Evolutionary conservation across 2,329 filamentous ascomycete species (phyloP).

Genomic region (Fusarium buxicola): DNA sequence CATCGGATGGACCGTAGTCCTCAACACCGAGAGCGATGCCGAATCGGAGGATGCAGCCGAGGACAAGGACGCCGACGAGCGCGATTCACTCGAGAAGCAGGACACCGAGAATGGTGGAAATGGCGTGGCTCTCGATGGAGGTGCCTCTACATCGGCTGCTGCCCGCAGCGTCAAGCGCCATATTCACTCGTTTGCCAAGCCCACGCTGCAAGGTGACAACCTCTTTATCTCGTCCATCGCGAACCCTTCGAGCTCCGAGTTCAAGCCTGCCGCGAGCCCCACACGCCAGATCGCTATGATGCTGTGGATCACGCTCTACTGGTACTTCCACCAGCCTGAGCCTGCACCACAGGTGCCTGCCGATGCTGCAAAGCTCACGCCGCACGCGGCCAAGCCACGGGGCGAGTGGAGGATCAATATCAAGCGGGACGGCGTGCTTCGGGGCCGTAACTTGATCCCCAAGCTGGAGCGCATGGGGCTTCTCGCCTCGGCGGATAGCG

Average conservation of each 20-base stretch:
- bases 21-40: slow-evolving; percentile 70
- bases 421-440: slow-evolving; percentile 87
- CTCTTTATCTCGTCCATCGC: slow-evolving; percentile 94
- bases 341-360: slow-evolving; percentile 74
- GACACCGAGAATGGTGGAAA: slow-evolving; percentile 34
- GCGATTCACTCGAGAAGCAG: slow-evolving; percentile 44
- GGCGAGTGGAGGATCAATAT: slow-evolving; percentile 91
- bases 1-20: slow-evolving; percentile 88
- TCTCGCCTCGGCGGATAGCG: slow-evolving; percentile 79
- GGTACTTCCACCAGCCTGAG: slow-evolving; percentile 93
- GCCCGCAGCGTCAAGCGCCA: slow-evolving; percentile 35
- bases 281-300: slow-evolving; percentile 95
- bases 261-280: slow-evolving; percentile 81
- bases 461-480: slow-evolving; percentile 96
- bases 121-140: slow-evolving; percentile 31
- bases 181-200: slow-evolving; percentile 67
- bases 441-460: slow-evolving; percentile 82
- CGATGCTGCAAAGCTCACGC: slow-evolving; percentile 72
- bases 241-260: slow-evolving; percentile 82
- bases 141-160: neutral
- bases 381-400: slow-evolving; percentile 76
- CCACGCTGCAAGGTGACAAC: slow-evolving; percentile 82
- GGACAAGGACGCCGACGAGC: slow-evolving; percentile 46
- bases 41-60: slow-evolving; percentile 16
- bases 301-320: slow-evolving; percentile 93